Conservation (phyloP, 1,284 basidiomycete genomes). For the Ustilago trichophora region DNA sequence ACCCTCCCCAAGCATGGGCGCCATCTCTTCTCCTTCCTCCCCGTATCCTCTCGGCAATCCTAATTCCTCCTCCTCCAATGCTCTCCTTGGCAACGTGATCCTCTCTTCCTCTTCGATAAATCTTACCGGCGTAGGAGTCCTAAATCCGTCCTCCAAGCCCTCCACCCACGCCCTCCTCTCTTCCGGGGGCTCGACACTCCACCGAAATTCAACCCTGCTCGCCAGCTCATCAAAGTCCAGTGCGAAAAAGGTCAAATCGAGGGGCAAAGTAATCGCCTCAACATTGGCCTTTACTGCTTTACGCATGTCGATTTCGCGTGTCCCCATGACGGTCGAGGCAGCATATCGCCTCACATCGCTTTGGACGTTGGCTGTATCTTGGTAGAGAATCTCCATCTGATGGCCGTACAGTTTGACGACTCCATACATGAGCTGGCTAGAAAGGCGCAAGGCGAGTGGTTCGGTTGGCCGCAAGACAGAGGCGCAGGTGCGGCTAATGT, state of each 20-base stretch:
- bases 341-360: conserved; percentile 21
- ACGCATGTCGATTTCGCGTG: conserved; percentile 38
- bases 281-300: conserved; percentile 1
- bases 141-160: conserved; percentile 14
- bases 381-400: conserved; percentile 34
- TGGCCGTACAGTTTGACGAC: conserved; percentile 50
- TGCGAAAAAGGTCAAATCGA: conserved; percentile 35
- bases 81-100: conserved; percentile 28
- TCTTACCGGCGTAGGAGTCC: conserved; percentile 23
- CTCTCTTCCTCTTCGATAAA: conserved; percentile 28
- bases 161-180: neutral
- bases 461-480: conserved; percentile 33
- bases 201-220: conserved; percentile 1
- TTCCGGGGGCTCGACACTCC: conserved; percentile 17
- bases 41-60: conserved; percentile 19
- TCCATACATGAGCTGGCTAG: conserved; percentile 53
- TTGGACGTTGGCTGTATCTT: conserved; percentile 32
- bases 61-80: conserved; percentile 38
- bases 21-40: conserved; percentile 21
- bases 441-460: conserved; percentile 55
- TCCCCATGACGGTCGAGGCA: neutral
- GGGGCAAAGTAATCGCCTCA: conserved; percentile 34
- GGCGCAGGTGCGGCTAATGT: conserved; percentile 40
- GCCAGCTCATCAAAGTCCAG: conserved; percentile 33
- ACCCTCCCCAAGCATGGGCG: neutral